A percentile compares a stretch with the other conserved stretches of the same genome.
Evolutionary conservation across 345 rosid genomes (phyloP).

Genomic region (Pugionium cornutum): DNA sequence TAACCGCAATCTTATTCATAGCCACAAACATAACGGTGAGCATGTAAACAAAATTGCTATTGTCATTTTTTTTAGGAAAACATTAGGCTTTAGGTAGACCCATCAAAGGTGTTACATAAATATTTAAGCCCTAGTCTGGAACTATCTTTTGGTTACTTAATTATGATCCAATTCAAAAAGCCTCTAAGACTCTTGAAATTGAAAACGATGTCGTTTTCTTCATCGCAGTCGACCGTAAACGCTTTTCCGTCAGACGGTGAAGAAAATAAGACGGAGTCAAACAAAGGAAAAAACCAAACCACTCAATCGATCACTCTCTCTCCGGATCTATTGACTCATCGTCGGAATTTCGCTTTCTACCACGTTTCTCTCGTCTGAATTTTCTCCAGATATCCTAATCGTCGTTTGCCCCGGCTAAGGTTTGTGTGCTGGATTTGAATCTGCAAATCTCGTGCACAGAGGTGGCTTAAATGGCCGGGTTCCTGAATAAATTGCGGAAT

Average conservation of each 20-base stretch:
- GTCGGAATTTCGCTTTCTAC: slow-evolving; percentile 21
- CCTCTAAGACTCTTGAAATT: background rate
- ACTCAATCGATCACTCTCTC: slow-evolving; percentile 9
- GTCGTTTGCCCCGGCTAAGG: background rate
- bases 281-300: too few species aligned
- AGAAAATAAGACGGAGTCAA: background rate
- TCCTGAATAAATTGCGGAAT: slow-evolving; percentile 73
- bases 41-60: too few species aligned
- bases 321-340: slow-evolving; percentile 1
- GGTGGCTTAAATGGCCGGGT: slow-evolving; percentile 52
- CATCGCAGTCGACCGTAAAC: background rate
- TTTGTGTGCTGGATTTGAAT: slow-evolving; percentile 19
- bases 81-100: too few species aligned
- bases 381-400: background rate
- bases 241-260: slow-evolving; percentile 15
- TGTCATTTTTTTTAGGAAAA: too few species aligned
- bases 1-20: too few species aligned
- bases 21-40: too few species aligned
- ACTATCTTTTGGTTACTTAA: background rate
- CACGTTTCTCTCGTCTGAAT: background rate
- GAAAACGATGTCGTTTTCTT: background rate
- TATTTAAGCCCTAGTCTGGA: too few species aligned
- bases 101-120: too few species aligned
- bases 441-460: slow-evolving; percentile 2
- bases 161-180: background rate